A percentile compares a stretch with the other conserved stretches of the same genome.
Conservation (phyloP, 176 grass and related monocot genomes). For the Triticum dicoccoides region DNA sequence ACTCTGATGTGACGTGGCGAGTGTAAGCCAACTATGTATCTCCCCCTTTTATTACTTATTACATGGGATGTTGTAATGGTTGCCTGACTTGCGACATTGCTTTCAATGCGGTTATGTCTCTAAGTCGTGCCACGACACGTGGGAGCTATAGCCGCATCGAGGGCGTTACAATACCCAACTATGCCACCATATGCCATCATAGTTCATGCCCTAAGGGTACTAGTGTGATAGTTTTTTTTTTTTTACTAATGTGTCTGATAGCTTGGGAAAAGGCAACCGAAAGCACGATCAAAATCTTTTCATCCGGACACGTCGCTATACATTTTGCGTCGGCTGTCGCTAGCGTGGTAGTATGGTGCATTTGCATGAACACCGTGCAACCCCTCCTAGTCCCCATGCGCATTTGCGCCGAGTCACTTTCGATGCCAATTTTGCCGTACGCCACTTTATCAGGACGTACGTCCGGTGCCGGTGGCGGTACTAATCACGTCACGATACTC, state of each 20-base stretch:
- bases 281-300: neutral
- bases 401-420: neutral
- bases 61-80: no score
- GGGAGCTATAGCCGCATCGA: no score
- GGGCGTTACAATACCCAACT: no score
- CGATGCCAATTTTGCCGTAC: neutral
- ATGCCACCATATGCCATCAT: no score
- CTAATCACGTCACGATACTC: neutral
- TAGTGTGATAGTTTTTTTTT: no score
- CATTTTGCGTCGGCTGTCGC: neutral
- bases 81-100: no score
- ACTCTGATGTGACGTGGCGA: no score
- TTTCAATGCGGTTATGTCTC: no score
- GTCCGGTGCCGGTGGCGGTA: neutral
- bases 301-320: neutral
- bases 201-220: no score
- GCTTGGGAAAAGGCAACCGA: neutral
- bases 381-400: neutral
- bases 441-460: neutral
- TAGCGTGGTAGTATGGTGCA: neutral
- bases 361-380: neutral
- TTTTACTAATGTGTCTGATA: neutral
- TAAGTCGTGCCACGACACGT: no score
- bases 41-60: no score
- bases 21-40: no score